Evolutionary conservation across 768 basidiomycete genomes (phyloP).

Genomic region (Psilocybe tampanensis): DNA sequence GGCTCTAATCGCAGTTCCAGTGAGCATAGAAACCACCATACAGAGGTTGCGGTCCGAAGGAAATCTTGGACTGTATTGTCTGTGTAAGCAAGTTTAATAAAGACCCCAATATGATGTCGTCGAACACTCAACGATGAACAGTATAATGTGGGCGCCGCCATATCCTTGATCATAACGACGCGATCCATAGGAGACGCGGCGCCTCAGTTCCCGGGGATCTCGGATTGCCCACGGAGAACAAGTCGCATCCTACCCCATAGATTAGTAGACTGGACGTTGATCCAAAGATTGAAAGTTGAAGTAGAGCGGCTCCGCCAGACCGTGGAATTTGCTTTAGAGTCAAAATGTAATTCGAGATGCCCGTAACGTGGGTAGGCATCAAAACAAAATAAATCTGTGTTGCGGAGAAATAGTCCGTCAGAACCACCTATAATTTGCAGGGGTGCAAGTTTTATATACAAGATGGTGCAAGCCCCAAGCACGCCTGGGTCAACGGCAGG

Average conservation of each 20-base stretch:
- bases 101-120: not conserved
- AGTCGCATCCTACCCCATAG: constrained; percentile 15
- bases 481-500: not conserved
- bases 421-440: too few relatives aligned
- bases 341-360: not conserved
- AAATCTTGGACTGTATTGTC: not conserved
- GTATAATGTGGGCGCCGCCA: not conserved
- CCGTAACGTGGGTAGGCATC: too few relatives aligned
- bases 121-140: not conserved
- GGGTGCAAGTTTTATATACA: too few relatives aligned
- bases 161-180: not conserved
- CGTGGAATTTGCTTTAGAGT: not conserved
- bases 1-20: not conserved
- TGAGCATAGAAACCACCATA: not conserved
- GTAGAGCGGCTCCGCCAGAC: constrained; percentile 11
- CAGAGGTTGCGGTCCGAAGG: not conserved
- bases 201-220: constrained; percentile 17
- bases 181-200: not conserved
- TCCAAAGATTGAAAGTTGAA: constrained; percentile 7
- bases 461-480: too few relatives aligned
- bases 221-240: constrained; percentile 9
- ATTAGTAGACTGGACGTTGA: constrained; percentile 1
- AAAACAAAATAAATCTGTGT: too few relatives aligned
- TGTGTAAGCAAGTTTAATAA: too few relatives aligned
- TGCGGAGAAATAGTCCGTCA: too few relatives aligned